Evolutionary conservation across 2,329 filamentous ascomycete species (phyloP).

Genomic region (Aspergillus novoparasiticus): DNA sequence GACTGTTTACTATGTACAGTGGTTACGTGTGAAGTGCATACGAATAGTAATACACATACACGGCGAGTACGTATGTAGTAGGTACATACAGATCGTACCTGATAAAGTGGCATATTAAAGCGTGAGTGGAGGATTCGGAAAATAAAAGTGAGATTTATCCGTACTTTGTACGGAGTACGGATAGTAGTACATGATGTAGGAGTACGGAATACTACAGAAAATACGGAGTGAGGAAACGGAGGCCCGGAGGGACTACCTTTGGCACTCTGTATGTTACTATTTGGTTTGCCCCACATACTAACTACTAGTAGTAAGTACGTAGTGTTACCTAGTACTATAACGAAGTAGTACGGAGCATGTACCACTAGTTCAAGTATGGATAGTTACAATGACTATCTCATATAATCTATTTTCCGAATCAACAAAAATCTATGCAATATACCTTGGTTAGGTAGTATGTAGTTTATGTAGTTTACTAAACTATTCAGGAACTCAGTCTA

Average conservation of each 20-base stretch:
- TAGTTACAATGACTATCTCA: too few relatives aligned
- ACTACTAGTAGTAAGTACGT: background rate
- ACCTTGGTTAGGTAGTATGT: too few relatives aligned
- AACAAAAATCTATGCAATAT: background rate
- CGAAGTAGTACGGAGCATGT: too few relatives aligned
- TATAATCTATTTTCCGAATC: background rate
- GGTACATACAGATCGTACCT: background rate
- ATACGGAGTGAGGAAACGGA: too few relatives aligned
- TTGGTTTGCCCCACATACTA: background rate
- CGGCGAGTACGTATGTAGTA: background rate
- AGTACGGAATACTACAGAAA: too few relatives aligned
- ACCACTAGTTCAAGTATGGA: too few relatives aligned
- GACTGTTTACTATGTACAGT: background rate
- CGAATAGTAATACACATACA: background rate
- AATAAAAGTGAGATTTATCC: background rate
- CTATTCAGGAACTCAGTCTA: background rate
- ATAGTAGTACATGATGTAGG: background rate
- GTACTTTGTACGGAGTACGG: too few relatives aligned
- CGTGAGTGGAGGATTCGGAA: background rate
- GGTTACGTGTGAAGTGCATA: background rate
- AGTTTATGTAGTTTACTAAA: too few relatives aligned
- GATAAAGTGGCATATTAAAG: background rate
- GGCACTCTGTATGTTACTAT: background rate
- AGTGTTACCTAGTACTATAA: too few relatives aligned
- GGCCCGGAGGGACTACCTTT: too few relatives aligned